Evolutionary conservation across 768 basidiomycete species (phyloP), one percentile per base, ranked within the genome.

Genomic region (Saitozyma sp.): DNA sequence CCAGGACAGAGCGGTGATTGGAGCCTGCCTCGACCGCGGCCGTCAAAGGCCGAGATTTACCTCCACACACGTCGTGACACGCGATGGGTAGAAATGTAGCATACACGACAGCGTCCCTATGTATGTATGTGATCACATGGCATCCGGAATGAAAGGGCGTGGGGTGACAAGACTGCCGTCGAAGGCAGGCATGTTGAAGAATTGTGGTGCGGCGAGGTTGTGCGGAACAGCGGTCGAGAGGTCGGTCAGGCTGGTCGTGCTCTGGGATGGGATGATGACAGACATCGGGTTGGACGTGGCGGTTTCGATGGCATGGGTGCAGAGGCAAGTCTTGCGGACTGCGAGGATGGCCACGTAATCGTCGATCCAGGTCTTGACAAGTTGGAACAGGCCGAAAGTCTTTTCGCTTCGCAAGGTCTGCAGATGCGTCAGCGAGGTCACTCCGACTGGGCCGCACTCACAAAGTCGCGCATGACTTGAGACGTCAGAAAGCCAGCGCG

Each of bases 1-100:
- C 91, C 91, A 7, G 86, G 84, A 16, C 86, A 89, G 42, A 81
- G 78, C 7, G 84, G 82, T 5, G 85, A 89, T 16, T 92, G 91
- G 90, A 88, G 88, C 85, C 83, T 82, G 46, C 73, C n/a, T 61
- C 81, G 54, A 84, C 41, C 41, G 6, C n/a, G 48, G 39, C 53
- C 84, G 14, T 82, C 80, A 10, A 85, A 82, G n/a, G 83, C 86
- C 10, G 86, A 89, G 71, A 83, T 92, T 1, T 91, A 86, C 77
- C 78, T 95, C 63, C 82, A 83, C 62, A 89, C 90, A 4, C 82
- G 85, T 63, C 83, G 85, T 54, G 84, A 86, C 65, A 85, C 90
- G 8, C 82, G 84, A 66, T 80, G 79, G 80, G 16, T 40, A 14
- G 13, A 19, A 7, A 53, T 65, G n/a, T 48, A 59, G 39, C 48